Conservation (phyloP, 345 rosid genomes). For the Aurinia saxatilis region DNA sequence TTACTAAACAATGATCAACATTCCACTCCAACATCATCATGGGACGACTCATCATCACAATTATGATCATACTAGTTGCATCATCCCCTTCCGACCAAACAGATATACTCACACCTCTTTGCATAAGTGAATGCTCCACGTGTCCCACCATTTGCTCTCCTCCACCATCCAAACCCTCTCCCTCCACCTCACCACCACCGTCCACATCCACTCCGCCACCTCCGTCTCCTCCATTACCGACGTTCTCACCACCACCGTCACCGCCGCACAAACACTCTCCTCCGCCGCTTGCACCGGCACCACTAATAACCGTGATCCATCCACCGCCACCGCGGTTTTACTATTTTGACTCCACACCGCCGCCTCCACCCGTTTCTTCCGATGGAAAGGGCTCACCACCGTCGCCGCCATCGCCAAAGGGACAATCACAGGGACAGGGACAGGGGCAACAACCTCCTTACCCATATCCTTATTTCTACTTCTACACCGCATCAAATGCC, state of each 20-base stretch:
- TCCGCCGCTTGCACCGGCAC: not conserved
- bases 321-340: constrained; percentile 29
- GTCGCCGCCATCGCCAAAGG: constrained; percentile 18
- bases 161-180: constrained; percentile 13
- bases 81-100: constrained; percentile 26
- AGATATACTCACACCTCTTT: constrained; percentile 20
- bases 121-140: constrained; percentile 33
- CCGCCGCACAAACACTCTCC: constrained; percentile 10
- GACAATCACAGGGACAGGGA: constrained; percentile 19
- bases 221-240: constrained; percentile 5
- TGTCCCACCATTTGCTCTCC: constrained; percentile 33
- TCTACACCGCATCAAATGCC: constrained; percentile 25
- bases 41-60: not conserved
- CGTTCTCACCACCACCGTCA: constrained; percentile 14
- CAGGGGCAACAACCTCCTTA: constrained; percentile 25
- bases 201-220: constrained; percentile 11
- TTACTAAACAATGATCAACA: constrained; percentile 4
- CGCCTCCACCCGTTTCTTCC: constrained; percentile 19
- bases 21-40: constrained; percentile 7
- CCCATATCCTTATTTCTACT: constrained; percentile 27
- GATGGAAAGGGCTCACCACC: constrained; percentile 12
- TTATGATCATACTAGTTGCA: constrained; percentile 12
- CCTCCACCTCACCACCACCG: constrained; percentile 16
- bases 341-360: constrained; percentile 27
- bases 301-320: constrained; percentile 20